Conservation (phyloP, 164 flowering plant species). For the Vitis labrusca region DNA sequence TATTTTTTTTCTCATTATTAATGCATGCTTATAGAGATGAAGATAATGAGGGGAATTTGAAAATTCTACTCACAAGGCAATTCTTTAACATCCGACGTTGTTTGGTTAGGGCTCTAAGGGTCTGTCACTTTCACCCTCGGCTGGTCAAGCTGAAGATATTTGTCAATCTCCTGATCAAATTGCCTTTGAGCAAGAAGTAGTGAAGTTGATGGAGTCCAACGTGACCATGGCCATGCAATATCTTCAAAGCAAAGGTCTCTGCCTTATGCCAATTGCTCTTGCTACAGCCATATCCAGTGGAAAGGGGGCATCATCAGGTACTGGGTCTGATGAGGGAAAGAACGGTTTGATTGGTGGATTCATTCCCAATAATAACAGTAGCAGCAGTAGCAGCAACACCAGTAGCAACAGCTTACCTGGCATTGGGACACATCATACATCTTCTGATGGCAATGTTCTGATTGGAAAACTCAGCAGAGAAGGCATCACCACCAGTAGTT, state of each 20-base stretch:
- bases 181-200: conserved; percentile 23
- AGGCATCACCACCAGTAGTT: background rate
- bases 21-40: background rate
- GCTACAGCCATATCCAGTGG: conserved; percentile 24
- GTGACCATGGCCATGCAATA: conserved; percentile 25
- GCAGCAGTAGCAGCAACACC: conserved; percentile 8
- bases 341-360: background rate
- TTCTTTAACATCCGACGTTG: background rate
- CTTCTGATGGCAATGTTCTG: background rate
- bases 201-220: conserved; percentile 27
- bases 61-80: background rate
- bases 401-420: conserved; percentile 1
- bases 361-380: conserved; percentile 1
- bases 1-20: too few species aligned
- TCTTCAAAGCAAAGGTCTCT: conserved; percentile 30
- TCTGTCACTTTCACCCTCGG: conserved; percentile 12
- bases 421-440: conserved; percentile 1
- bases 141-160: conserved; percentile 17
- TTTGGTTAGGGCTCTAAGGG: conserved; percentile 16
- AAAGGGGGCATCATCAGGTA: conserved; percentile 7
- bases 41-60: background rate
- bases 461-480: background rate
- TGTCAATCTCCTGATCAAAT: conserved; percentile 14
- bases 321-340: conserved; percentile 7
- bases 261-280: conserved; percentile 30